Base-by-base conservation (phyloP, 257 asterid genomes). In the Orobanche coerulescens region DNA sequence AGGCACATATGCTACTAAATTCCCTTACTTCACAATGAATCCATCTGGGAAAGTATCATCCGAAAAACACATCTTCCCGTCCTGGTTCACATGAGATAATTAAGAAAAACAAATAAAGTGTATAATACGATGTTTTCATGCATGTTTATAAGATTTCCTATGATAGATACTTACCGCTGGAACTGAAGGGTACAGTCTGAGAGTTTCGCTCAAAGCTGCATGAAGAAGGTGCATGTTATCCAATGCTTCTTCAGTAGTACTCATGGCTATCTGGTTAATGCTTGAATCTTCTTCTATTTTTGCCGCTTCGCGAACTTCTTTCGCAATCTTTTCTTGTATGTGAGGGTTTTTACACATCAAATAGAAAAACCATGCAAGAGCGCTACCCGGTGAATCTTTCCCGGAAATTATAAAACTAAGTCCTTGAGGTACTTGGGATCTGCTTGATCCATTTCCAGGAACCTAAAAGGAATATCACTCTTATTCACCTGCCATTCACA, bases 391-490 rank as follows among this genome's bases (percentile, higher is more conserved):
- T 14, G 92, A 77, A 60, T 86, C 92, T 66, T 86, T 86, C 22
- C 95, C 92, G 44, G 92, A 92, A 70, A 83, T 81, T 28, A 86
- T 83, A 69, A 86, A 83, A 69, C 89, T 83, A 5, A 86, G 81
- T 86, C 92, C 72, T 78, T 79, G 10, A 81, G 70, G 72, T 83
- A 83, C 73, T 79, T 80, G 2, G 87, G 83, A 73, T 83, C 79
- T 6, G 82, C 83, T 47, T 83, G 84, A 4, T 74, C 78, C 79
- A 65, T 73, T 54, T 73, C 73, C 16, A 86, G 71, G 56, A 86
- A 83, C 68, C 89, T 79, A 1, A 89, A 75, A 37, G 81, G 56
- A 13, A 83, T 68, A 50, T 86, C 95, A 43, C 85, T 87, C 68
- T 67, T 85, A 8, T 55, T 69, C 43, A 14, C 69, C 92, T 81